Evolutionary conservation across 2,329 filamentous ascomycete species (phyloP).

Genomic region (Leptographium wingfieldii): DNA sequence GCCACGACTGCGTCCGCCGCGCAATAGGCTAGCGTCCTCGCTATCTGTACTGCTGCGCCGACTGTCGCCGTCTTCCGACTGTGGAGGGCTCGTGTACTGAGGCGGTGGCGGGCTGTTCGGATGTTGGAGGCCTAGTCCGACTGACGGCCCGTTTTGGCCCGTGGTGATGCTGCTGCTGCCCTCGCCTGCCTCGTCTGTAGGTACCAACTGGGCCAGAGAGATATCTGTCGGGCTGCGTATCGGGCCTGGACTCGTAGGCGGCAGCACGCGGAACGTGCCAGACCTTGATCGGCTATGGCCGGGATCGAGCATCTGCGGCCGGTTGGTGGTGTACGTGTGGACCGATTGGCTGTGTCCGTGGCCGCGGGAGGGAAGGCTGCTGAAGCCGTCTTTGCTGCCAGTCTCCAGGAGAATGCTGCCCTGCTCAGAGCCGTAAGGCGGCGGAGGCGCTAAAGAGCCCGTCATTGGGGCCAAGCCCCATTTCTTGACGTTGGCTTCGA

Average conservation of each 20-base stretch:
- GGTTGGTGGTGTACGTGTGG: constrained; percentile 26
- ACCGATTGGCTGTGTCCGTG: constrained; percentile 33
- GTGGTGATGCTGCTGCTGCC: constrained; percentile 30
- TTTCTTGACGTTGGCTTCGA: constrained; percentile 99
- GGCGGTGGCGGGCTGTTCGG: constrained; percentile 54
- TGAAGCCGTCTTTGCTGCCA: constrained; percentile 52
- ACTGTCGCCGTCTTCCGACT: constrained; percentile 43
- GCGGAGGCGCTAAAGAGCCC: constrained; percentile 84
- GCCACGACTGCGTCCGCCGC: constrained; percentile 36
- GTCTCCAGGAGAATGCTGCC: constrained; percentile 90
- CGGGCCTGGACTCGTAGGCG: constrained; percentile 77
- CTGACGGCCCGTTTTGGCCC: neutral
- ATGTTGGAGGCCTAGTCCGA: constrained; percentile 37
- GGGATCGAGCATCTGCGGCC: constrained; percentile 32
- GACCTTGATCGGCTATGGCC: constrained; percentile 63
- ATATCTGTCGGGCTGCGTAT: constrained; percentile 90
- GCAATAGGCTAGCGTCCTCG: constrained; percentile 40
- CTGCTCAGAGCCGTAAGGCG: constrained; percentile 93
- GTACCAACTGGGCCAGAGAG: constrained; percentile 75
- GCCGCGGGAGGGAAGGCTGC: constrained; percentile 25
- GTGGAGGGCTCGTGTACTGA: constrained; percentile 55
- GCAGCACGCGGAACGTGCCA: constrained; percentile 62
- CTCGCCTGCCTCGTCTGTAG: constrained; percentile 59
- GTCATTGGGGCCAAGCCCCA: constrained; percentile 96
- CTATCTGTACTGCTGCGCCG: constrained; percentile 45